Conservation (phyloP, 169 alveolate genomes). For the Cryptosporidium bovis region DNA sequence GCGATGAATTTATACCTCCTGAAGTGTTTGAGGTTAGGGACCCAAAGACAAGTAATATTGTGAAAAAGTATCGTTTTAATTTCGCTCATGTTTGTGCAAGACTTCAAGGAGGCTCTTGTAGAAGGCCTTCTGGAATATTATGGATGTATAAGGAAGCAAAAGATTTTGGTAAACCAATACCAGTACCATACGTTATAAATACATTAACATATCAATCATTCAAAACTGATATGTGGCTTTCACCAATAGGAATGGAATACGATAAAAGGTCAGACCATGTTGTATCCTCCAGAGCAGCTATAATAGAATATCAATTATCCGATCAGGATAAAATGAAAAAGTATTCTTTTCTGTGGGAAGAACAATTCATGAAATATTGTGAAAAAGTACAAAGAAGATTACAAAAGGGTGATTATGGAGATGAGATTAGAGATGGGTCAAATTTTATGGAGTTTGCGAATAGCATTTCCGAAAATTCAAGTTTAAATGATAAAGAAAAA, state of each 20-base stretch:
- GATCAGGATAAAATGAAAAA: slow-evolving; percentile 67
- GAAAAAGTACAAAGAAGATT: slow-evolving; percentile 44
- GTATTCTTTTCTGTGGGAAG: slow-evolving; percentile 60
- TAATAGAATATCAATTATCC: slow-evolving; percentile 55
- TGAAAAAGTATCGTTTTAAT: slow-evolving; percentile 23
- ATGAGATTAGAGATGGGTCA: slow-evolving; percentile 37
- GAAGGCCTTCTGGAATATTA: slow-evolving; percentile 73
- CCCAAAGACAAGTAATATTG: slow-evolving; percentile 19
- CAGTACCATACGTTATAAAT: slow-evolving; percentile 68
- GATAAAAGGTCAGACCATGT: slow-evolving; percentile 55
- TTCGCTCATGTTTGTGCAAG: slow-evolving; percentile 74
- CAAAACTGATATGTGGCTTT: slow-evolving; percentile 74
- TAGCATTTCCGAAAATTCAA: not conserved
- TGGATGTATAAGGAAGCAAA: slow-evolving; percentile 62
- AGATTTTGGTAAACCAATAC: slow-evolving; percentile 72
- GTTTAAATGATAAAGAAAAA: not conserved
- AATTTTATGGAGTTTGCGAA: slow-evolving; percentile 29
- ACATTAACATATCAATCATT: slow-evolving; percentile 68
- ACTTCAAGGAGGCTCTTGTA: slow-evolving; percentile 74
- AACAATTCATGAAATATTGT: slow-evolving; percentile 62
- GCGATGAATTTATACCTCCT: slow-evolving; percentile 56
- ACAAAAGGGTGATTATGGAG: slow-evolving; percentile 48
- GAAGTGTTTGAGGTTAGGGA: slow-evolving; percentile 41
- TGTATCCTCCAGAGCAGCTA: slow-evolving; percentile 63
- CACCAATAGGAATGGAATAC: slow-evolving; percentile 70